Conservation (phyloP, 768 basidiomycete genomes). For the Termitomyces sp. region DNA sequence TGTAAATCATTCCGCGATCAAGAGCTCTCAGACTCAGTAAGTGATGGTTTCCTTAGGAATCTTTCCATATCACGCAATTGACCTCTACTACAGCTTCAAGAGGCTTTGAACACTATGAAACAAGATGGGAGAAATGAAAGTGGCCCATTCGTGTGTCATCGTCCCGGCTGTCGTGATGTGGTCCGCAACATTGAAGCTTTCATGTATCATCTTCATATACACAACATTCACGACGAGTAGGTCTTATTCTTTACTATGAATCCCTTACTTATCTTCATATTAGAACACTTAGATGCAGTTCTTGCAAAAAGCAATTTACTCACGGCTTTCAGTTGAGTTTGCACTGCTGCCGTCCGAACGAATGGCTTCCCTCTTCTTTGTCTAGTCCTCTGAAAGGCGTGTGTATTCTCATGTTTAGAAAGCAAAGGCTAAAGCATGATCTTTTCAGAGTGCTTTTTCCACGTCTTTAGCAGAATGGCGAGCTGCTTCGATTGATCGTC, state of each 20-base stretch:
- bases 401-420: background rate
- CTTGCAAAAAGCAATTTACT: background rate
- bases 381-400: background rate
- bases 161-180: slow-evolving; percentile 38
- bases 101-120: slow-evolving; percentile 27
- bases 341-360: background rate
- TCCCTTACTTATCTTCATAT: background rate
- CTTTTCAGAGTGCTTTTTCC: slow-evolving; percentile 7
- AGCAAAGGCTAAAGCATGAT: background rate
- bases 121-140: slow-evolving; percentile 20
- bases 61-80: background rate
- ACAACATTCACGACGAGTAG: slow-evolving; percentile 42
- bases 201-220: slow-evolving; percentile 50
- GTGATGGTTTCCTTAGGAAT: slow-evolving; percentile 13
- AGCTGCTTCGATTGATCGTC: background rate
- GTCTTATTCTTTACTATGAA: slow-evolving; percentile 5
- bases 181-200: slow-evolving; percentile 37
- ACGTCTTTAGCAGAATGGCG: background rate
- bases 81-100: slow-evolving; percentile 23
- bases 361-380: background rate
- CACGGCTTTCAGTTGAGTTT: background rate
- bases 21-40: slow-evolving; percentile 33
- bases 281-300: background rate
- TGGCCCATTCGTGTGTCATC: slow-evolving; percentile 34
- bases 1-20: slow-evolving; percentile 29